Percentiles rank a stretch among this genome's conserved stretches.
Conservation (phyloP, 1,284 basidiomycete genomes). For the Rhodotorula sp. region DNA sequence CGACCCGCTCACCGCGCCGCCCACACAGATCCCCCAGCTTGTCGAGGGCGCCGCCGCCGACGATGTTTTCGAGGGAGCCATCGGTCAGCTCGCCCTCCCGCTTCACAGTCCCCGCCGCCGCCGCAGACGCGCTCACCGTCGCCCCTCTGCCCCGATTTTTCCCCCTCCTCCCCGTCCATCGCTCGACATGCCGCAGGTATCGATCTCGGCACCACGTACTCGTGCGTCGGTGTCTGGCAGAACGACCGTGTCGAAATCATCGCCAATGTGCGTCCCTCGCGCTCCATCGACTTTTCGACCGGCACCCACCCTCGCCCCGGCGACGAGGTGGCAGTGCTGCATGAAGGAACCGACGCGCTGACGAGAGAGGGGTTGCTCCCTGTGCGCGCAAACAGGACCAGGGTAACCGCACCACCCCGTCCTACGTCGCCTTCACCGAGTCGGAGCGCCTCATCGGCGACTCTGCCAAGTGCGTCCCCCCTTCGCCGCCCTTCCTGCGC, state of each 20-base stretch:
- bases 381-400: constrained; percentile 56
- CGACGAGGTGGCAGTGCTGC: background rate
- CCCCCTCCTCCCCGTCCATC: background rate
- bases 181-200: constrained; percentile 27
- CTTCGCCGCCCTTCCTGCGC: background rate
- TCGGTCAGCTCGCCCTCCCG: constrained; percentile 25
- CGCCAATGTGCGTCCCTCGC: constrained; percentile 49
- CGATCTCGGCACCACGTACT: constrained; percentile 47
- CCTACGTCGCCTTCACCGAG: constrained; percentile 96
- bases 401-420: constrained; percentile 97
- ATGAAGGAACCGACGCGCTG: background rate
- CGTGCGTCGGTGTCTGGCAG: constrained; percentile 93
- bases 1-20: background rate
- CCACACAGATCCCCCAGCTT: constrained; percentile 35
- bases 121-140: background rate
- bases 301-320: background rate
- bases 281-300: background rate
- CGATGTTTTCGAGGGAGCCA: constrained; percentile 45
- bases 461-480: constrained; percentile 54
- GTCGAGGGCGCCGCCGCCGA: constrained; percentile 40
- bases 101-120: background rate
- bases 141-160: background rate
- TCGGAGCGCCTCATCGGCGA: constrained; percentile 99
- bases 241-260: constrained; percentile 98
- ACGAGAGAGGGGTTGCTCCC: background rate